A percentile compares a stretch with the other conserved stretches of the same genome.
Evolutionary conservation across 1,139 yeast species (phyloP).

Genomic region (Komagataea norvegica): DNA sequence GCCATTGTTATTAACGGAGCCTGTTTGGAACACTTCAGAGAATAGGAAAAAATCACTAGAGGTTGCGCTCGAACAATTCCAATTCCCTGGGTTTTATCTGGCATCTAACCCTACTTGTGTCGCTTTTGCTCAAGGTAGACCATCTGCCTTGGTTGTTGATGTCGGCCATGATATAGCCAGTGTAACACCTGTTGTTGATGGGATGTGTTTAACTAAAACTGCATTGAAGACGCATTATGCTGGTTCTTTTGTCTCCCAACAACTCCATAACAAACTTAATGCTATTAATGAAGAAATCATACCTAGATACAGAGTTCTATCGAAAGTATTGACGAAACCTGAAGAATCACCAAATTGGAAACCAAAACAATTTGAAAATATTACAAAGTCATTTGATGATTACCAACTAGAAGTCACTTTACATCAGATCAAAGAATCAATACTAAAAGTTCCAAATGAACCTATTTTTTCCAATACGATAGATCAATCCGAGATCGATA

Average conservation of each 20-base stretch:
- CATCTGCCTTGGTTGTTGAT: conserved; percentile 90
- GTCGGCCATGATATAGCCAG: conserved; percentile 81
- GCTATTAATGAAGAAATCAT: conserved; percentile 19
- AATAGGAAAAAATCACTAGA: conserved; percentile 75
- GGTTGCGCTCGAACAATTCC: conserved; percentile 63
- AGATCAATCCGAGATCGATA: conserved; percentile 13
- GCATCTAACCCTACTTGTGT: conserved; percentile 87
- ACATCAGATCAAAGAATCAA: conserved; percentile 62
- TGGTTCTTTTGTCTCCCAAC: conserved; percentile 53
- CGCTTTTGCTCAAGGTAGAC: conserved; percentile 90
- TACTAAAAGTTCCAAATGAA: conserved; percentile 42
- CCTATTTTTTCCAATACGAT: no score
- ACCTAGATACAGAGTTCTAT: conserved; percentile 27
- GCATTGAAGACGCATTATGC: conserved; percentile 64
- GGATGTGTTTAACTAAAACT: conserved; percentile 73
- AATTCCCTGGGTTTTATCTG: conserved; percentile 81
- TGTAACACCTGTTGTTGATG: conserved; percentile 92
- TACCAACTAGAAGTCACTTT: conserved; percentile 29
- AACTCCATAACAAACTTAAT: conserved; percentile 27
- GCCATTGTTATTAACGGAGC: conserved; percentile 78
- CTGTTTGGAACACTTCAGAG: conserved; percentile 72
- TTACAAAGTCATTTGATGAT: conserved; percentile 40
- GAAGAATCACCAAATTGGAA: conserved; percentile 27
- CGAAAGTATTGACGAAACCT: conserved; percentile 18
- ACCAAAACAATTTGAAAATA: conserved; percentile 24